These are phyloP conservation scores for Danielia reshetovae DNA, from an alignment of 805 yeast genomes.

Conservation along the genomic window DNA sequence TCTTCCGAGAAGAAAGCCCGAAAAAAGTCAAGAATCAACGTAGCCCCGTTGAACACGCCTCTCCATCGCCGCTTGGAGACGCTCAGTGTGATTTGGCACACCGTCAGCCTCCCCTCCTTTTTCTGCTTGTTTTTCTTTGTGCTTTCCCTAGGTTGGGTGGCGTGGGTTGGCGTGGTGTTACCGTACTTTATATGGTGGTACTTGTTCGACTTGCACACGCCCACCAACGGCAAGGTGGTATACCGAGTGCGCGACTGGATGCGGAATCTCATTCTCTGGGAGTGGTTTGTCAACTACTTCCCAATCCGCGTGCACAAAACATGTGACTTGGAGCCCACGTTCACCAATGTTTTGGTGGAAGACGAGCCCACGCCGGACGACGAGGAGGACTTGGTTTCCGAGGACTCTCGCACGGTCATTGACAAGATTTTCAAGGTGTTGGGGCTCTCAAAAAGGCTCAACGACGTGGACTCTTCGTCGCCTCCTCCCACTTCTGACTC, in stretches of 20 bases:
- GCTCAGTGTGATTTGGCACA: slow-evolving; percentile 67
- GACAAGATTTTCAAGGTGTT: slow-evolving; percentile 33
- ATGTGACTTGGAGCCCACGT: slow-evolving; percentile 69
- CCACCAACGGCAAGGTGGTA: slow-evolving; percentile 68
- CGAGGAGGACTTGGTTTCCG: slow-evolving; percentile 42
- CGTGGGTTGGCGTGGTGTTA: slow-evolving; percentile 63
- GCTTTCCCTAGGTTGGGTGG: slow-evolving; percentile 46
- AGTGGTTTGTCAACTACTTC: slow-evolving; percentile 70
- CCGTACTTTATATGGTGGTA: slow-evolving; percentile 58
- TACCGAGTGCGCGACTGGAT: slow-evolving; percentile 54
- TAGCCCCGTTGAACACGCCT: slow-evolving; percentile 59
- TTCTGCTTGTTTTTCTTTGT: slow-evolving; percentile 50
- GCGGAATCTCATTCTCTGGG: slow-evolving; percentile 60
- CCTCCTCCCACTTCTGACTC: not conserved
- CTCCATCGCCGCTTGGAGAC: slow-evolving; percentile 59
- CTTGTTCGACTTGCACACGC: slow-evolving; percentile 60
- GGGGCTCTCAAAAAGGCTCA: slow-evolving; percentile 36
- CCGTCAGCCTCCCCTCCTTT: slow-evolving; percentile 61
- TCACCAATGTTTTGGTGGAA: slow-evolving; percentile 35
- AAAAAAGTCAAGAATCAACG: slow-evolving; percentile 21
- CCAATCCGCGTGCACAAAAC: slow-evolving; percentile 74
- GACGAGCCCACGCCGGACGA: slow-evolving; percentile 25
- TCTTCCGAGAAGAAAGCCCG: too few species aligned
- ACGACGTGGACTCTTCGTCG: slow-evolving; percentile 22
- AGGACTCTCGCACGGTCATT: slow-evolving; percentile 31